Percentiles rank a stretch among this genome's conserved stretches.
phyloP scores from a whole-genome alignment of 768 basidiomycete genomes.

The Roridomyces roridus region DNA sequence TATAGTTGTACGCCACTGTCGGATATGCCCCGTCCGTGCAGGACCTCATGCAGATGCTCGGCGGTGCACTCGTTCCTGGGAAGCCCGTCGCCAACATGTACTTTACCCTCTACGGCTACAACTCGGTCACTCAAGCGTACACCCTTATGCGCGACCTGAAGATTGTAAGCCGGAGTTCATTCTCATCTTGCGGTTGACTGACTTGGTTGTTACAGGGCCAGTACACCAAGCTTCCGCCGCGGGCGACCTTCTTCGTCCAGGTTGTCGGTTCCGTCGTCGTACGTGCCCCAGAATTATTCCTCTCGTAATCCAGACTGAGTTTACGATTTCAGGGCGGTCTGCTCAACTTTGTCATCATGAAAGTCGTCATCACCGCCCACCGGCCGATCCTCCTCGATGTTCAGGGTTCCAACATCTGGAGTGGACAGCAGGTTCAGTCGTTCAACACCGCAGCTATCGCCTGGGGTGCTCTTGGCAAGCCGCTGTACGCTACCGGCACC shows the following conservation, averaged over 20 bases:
- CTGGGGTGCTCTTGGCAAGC: constrained; percentile 60
- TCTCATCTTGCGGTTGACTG: neutral
- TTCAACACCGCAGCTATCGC: constrained; percentile 60
- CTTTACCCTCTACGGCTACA: constrained; percentile 40
- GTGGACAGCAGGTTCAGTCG: constrained; percentile 56
- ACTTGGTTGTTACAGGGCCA: constrained; percentile 31
- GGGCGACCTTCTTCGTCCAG: constrained; percentile 62
- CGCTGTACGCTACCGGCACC: constrained; percentile 48
- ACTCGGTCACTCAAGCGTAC: constrained; percentile 36
- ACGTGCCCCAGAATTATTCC: neutral
- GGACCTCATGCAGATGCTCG: constrained; percentile 52
- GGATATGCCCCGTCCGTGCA: constrained; percentile 41
- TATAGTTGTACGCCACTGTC: constrained; percentile 47
- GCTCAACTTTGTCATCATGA: constrained; percentile 59
- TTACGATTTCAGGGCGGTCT: constrained; percentile 44
- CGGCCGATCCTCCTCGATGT: constrained; percentile 47
- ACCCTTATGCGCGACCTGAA: constrained; percentile 37
- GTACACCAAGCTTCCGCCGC: constrained; percentile 62
- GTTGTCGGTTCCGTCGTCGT: constrained; percentile 58
- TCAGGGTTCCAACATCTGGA: constrained; percentile 61
- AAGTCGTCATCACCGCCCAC: constrained; percentile 42
- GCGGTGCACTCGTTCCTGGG: constrained; percentile 50
- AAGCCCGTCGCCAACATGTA: constrained; percentile 48
- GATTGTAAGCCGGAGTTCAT: constrained; percentile 23
- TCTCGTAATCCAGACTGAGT: neutral